These are phyloP conservation scores for Penicillium sp. DNA, from an alignment of 2,329 filamentous ascomycete genomes.

Conservation along the genomic window DNA sequence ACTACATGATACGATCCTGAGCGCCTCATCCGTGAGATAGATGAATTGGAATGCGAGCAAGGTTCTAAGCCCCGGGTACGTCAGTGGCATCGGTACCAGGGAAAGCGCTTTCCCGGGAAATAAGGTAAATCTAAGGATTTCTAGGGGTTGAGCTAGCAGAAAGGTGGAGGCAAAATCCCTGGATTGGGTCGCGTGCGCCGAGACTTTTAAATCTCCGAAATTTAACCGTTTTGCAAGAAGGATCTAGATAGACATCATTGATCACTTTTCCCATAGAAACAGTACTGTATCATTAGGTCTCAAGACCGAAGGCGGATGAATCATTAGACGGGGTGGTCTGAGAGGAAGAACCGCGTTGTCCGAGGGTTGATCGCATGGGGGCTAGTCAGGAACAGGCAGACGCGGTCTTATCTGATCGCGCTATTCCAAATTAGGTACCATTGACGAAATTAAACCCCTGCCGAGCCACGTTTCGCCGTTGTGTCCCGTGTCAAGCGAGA, in stretches of 20 bases:
- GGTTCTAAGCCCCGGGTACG: neutral
- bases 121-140: neutral
- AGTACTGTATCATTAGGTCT: too few species aligned
- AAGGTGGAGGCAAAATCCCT: conserved; percentile 1
- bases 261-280: too few species aligned
- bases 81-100: neutral
- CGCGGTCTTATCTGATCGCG: conserved; percentile 7
- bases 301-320: neutral
- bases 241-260: too few species aligned
- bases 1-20: neutral
- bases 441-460: neutral
- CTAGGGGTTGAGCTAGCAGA: neutral
- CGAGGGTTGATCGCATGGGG: neutral
- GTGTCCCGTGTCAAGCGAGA: neutral
- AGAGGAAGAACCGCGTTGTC: neutral
- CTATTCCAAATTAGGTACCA: neutral
- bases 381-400: neutral
- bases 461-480: neutral
- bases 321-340: neutral
- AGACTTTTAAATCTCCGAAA: neutral
- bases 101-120: conserved; percentile 2
- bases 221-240: neutral
- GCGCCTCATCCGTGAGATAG: neutral
- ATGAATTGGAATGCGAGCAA: neutral
- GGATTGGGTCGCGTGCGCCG: neutral